Evolutionary conservation across 2,329 filamentous ascomycete species (phyloP), one percentile per base, ranked within the genome.

Genomic region (Cercospora janseana): DNA sequence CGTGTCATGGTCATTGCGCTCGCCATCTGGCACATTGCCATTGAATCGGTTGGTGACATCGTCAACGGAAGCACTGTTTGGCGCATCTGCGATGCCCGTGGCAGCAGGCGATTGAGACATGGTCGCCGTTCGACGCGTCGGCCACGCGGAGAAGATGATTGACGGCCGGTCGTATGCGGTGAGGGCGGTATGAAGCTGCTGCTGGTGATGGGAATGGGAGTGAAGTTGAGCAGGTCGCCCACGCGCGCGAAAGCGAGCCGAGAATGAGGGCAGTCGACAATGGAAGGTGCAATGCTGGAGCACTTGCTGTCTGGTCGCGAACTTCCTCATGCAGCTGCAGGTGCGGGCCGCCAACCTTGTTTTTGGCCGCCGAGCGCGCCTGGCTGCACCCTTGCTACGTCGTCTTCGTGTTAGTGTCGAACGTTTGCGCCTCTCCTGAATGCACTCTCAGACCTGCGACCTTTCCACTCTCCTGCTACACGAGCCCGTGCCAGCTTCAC

Each of bases 1-100:
- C 42, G 52, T 48, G 28, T 45, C 15, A 26, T 57, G 55, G 7
- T 60, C 58, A 32, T 60, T 58, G 26, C 64, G 49, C 5, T 58
- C 55, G n/a, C 54, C 53, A 2, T 56, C 58, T 16, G 46, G 46
- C 15, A 41, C 48, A 28, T 54, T 48, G 48, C 52, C 54, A 28
- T 50, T 52, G 9, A 55, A 35, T 7, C 49, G 52, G 31, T 51
- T 59, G 9, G 31, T 24, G 28, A 29, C 45, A 21, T 45, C 41
- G 24, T 46, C 49, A 27, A 41, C 32, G 12, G 13, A 24, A 2
- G 52, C n/a, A 18, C 16, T 43, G 4, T 58, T 61, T 10, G 60
- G 71, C 31, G 56, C 52, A 20, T 55, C 49, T 20, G 18, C 47
- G 23, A 42, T 42, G 28, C 38, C 45, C 15, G 50, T 47, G 15